Evolutionary conservation across 805 yeast genomes (phyloP).

Genomic region (Saturnispora bothae): DNA sequence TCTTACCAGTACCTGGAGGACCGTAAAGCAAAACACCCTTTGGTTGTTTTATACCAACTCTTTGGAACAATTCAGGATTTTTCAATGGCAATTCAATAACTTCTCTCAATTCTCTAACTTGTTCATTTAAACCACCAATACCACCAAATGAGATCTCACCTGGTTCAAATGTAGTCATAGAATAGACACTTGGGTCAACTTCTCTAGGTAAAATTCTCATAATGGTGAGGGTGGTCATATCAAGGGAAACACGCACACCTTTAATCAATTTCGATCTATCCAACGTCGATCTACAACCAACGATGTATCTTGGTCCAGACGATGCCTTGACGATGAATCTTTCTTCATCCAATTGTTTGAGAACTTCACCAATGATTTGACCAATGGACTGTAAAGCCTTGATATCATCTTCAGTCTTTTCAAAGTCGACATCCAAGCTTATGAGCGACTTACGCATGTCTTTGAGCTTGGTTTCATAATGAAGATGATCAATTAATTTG

Average conservation of each 20-base stretch:
- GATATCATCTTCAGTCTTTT: constrained; percentile 92
- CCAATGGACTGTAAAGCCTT: constrained; percentile 96
- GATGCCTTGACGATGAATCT: constrained; percentile 93
- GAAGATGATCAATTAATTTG: constrained; percentile 84
- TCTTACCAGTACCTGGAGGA: constrained; percentile 99
- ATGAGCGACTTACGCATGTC: constrained; percentile 74
- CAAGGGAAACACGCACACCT: constrained; percentile 93
- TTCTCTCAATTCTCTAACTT: constrained; percentile 91
- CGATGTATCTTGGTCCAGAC: constrained; percentile 95
- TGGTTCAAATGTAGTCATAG: constrained; percentile 97
- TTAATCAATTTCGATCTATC: constrained; percentile 73
- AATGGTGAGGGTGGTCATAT: constrained; percentile 94
- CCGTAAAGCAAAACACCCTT: constrained; percentile 90
- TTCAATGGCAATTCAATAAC: constrained; percentile 95
- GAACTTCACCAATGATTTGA: constrained; percentile 92
- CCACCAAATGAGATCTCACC: constrained; percentile 92
- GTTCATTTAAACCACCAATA: constrained; percentile 94
- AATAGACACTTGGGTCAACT: constrained; percentile 95
- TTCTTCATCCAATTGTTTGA: constrained; percentile 91
- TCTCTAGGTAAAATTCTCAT: constrained; percentile 97
- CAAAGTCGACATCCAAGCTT: constrained; percentile 72
- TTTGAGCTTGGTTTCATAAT: constrained; percentile 86
- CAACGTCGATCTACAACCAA: constrained; percentile 91
- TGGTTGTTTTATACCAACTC: constrained; percentile 98
- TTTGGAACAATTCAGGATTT: constrained; percentile 88